These are phyloP conservation scores for Inonotus hispidus DNA, from an alignment of 1,284 basidiomycete genomes.

Conservation along the genomic window DNA sequence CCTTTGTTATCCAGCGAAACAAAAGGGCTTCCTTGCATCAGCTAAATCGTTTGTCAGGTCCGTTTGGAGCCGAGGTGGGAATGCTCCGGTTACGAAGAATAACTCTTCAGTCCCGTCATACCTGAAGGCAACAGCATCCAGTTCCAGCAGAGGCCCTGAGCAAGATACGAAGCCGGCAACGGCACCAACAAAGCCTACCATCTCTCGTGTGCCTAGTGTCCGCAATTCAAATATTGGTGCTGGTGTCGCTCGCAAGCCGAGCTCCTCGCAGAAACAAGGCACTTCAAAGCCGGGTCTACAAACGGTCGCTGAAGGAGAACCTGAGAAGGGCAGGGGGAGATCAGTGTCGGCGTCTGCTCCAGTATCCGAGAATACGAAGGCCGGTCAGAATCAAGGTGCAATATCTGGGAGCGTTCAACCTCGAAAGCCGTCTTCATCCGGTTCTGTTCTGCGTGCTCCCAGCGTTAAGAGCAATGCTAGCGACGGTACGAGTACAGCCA, in stretches of 20 bases:
- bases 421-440: constrained; percentile 23
- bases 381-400: constrained; percentile 25
- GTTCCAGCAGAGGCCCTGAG: constrained; percentile 1
- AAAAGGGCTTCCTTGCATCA: constrained; percentile 50
- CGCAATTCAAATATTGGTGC: background rate
- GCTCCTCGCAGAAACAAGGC: background rate
- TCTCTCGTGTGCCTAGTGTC: background rate
- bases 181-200: background rate
- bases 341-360: constrained; percentile 4
- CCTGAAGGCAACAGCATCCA: constrained; percentile 10
- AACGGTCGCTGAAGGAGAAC: background rate
- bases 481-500: constrained; percentile 7
- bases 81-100: constrained; percentile 20
- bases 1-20: constrained; percentile 30
- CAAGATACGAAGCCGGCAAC: background rate
- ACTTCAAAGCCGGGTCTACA: background rate
- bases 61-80: constrained; percentile 49
- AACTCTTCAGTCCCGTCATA: constrained; percentile 4
- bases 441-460: background rate
- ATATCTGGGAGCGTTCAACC: constrained; percentile 22
- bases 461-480: background rate
- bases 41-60: constrained; percentile 47
- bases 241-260: background rate
- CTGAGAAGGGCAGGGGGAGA: background rate
- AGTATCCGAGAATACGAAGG: background rate